These are phyloP conservation scores for Trichoderma hamatum DNA, from an alignment of 2,329 filamentous ascomycete genomes.

Conservation along the genomic window DNA sequence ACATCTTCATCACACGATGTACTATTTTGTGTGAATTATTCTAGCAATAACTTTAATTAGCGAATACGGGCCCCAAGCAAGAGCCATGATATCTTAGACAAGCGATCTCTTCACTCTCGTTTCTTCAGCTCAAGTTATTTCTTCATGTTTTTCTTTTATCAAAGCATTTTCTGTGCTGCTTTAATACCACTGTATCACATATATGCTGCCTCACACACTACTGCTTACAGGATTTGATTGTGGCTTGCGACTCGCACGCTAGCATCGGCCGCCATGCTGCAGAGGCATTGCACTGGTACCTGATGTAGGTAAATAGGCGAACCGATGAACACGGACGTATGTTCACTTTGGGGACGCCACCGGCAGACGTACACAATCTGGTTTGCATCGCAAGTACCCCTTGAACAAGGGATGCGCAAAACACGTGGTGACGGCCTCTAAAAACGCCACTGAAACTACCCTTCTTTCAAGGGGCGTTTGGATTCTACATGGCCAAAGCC, in stretches of 20 bases:
- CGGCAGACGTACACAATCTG: neutral
- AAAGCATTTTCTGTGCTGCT: neutral
- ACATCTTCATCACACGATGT: neutral
- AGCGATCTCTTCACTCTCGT: neutral
- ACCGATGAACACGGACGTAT: neutral
- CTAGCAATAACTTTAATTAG: too few relatives aligned
- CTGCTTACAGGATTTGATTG: neutral
- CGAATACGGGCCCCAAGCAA: neutral
- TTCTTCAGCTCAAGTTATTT: neutral
- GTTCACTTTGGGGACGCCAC: neutral
- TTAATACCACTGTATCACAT: neutral
- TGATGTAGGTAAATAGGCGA: conserved; percentile 4
- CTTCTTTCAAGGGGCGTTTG: neutral
- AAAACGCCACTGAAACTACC: conserved; percentile 1
- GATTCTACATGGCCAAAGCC: neutral
- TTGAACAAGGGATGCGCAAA: neutral
- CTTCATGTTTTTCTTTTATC: neutral
- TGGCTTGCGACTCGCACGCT: conserved; percentile 5
- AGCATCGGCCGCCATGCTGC: neutral
- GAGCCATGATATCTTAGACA: neutral
- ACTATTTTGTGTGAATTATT: neutral
- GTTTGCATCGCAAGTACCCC: neutral
- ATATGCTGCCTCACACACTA: neutral
- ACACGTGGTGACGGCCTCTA: conserved; percentile 7
- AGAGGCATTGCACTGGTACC: neutral